Conservation (phyloP, 441 rosid species). For the Biscutella auriculata region DNA sequence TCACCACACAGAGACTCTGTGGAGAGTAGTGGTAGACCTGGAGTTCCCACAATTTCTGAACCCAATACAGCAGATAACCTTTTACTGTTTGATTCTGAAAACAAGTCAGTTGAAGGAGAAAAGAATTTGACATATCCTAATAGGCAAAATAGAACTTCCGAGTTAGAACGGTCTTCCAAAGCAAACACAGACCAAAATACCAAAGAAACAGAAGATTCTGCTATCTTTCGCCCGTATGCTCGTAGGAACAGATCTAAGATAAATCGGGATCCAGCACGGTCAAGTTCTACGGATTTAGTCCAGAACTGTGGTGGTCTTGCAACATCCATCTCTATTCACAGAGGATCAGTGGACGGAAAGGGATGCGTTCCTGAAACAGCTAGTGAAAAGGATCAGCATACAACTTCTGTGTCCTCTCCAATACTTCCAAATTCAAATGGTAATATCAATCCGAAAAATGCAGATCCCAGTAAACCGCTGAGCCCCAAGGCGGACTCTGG, state of each 20-base stretch:
- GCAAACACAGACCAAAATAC: conserved; percentile 50
- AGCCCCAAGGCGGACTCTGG: conserved; percentile 40
- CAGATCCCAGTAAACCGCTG: conserved; percentile 34
- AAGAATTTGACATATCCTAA: conserved; percentile 36
- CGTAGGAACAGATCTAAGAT: conserved; percentile 87
- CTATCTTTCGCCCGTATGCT: conserved; percentile 93
- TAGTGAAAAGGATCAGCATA: conserved; percentile 42
- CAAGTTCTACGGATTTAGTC: conserved; percentile 59
- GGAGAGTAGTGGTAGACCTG: conserved; percentile 93
- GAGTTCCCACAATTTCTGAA: conserved; percentile 57
- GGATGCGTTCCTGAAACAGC: conserved; percentile 43
- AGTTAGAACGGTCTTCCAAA: conserved; percentile 59
- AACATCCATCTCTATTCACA: conserved; percentile 37
- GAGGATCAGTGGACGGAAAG: conserved; percentile 49
- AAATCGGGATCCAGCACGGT: conserved; percentile 75
- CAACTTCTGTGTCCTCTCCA: conserved; percentile 32
- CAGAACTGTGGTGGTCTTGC: conserved; percentile 70
- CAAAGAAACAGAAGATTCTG: conserved; percentile 94
- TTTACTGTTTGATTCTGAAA: conserved; percentile 71
- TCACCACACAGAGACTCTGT: conserved; percentile 95
- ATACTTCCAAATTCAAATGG: conserved; percentile 50
- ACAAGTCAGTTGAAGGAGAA: conserved; percentile 49
- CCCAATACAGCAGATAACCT: conserved; percentile 88
- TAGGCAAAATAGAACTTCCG: conserved; percentile 41
- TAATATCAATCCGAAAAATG: conserved; percentile 35